Base-by-base conservation (phyloP, 2,329 filamentous ascomycete species). In the Chaetothyriales sp. region DNA sequence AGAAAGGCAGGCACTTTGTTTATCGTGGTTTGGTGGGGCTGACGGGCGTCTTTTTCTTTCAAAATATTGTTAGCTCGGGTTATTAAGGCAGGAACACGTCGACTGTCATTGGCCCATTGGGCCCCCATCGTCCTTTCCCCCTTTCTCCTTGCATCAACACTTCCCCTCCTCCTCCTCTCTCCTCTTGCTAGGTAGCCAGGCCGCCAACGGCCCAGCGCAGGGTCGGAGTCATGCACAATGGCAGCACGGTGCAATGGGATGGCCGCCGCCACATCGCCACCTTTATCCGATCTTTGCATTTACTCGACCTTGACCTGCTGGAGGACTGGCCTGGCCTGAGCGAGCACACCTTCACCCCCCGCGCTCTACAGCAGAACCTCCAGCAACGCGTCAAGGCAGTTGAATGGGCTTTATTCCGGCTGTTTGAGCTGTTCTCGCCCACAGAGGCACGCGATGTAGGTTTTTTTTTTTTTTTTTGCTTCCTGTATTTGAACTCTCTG, bases 321-420 rank as follows among this genome's bases (percentile, higher is more conserved):
- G 71, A 78, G 0, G 87, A 93, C 67, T 95, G 89, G 85, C 90
- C 90, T 0, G 74, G 69, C 18, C 84, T 95, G 51, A 80, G 78
- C 1, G 64, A 74, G 0, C 73, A 81, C 47, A 84, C 83, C 1
- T 86, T 96, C 63, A 78, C 79, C 2, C 71, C 74, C 3, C 80
- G 75, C 51, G 77, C 85, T 60, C 76, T 75, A 0, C 74, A 76
- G 46, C 80, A 83, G 55, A 84, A 84, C 49, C 84, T 90, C 66
- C 92, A 90, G 68, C 83, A 83, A 65, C 79, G 90, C 49, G 81
- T 94, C 39, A 80, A 85, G 59, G 80, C 80, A 53, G 79, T 89
- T 39, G 92, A 98, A 70, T 96, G 90, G 87, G 80, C 83, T 0
- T 71, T 96, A n/a, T 95, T 84, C 66, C 82, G 86, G 48, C 75